Percentiles rank a stretch among this genome's conserved stretches.
Evolutionary conservation across 1,284 basidiomycete genomes (phyloP).

Genomic region (Cryptococcus hybrid): DNA sequence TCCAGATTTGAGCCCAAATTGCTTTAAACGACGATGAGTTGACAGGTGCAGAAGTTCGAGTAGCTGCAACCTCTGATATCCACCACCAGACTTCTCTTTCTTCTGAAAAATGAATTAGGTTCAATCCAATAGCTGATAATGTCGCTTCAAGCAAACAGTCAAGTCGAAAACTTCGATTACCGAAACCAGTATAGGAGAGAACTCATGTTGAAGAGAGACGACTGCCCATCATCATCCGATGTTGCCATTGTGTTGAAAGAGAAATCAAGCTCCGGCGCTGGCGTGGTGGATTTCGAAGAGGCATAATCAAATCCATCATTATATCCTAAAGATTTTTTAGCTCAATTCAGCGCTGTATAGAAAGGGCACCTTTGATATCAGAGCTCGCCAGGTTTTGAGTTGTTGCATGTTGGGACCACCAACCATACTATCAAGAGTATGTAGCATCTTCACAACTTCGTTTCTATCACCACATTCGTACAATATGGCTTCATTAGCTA

Average conservation of each 20-base stretch:
- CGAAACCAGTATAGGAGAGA: not conserved
- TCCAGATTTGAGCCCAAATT: slow-evolving; percentile 26
- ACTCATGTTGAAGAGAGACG: not conserved
- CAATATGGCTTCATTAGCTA: too few species aligned
- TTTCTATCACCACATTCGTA: too few species aligned
- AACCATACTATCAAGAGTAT: too few species aligned
- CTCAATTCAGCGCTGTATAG: not conserved
- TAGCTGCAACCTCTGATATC: slow-evolving; percentile 17
- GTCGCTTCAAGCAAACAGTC: slow-evolving; percentile 38
- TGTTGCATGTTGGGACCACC: not conserved
- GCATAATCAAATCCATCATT: not conserved
- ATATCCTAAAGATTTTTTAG: slow-evolving; percentile 4
- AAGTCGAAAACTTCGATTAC: slow-evolving; percentile 13
- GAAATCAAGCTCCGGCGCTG: slow-evolving; percentile 27
- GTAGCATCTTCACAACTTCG: too few species aligned
- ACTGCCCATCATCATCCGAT: slow-evolving; percentile 23
- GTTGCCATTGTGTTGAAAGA: slow-evolving; percentile 27
- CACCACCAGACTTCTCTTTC: slow-evolving; percentile 38
- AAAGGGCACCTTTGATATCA: slow-evolving; percentile 23
- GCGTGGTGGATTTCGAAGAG: slow-evolving; percentile 24
- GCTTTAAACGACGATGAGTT: slow-evolving; percentile 17
- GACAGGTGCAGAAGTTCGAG: not conserved
- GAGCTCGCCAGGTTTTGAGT: slow-evolving; percentile 12
- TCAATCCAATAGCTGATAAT: slow-evolving; percentile 22
- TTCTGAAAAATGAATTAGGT: slow-evolving; percentile 23